Base-by-base conservation (phyloP, 2,329 filamentous ascomycete species). In the Aspergillus sp. region DNA sequence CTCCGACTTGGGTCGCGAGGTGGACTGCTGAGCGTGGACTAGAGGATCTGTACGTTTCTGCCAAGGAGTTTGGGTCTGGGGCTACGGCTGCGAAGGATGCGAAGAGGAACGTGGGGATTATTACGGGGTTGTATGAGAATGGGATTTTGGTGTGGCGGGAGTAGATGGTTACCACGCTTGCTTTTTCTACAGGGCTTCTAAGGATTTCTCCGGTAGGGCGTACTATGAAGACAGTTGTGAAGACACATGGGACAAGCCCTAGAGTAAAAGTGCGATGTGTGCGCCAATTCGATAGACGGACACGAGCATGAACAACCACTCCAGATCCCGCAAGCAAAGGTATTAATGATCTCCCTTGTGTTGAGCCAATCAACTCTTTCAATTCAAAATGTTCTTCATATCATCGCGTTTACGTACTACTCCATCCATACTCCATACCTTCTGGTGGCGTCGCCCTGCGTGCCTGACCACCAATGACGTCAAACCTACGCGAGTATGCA, bases 141-240 rank as follows among this genome's bases (percentile, higher is more conserved):
- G 65, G 65, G 7, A 56, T 61, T 8, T n/a, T 66, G 43, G 57
- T 67, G 15, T 67, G 65, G 65, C 61, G 19, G 13, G 60, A 62
- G 28, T 59, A 59, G 49, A 28, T 7, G 25, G 19, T 19, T 19
- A 19, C 19, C 19, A 19, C 19, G 19, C 19, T 19, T 19, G 19
- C 19, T 19, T 19, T 19, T 19, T 19, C 19, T 19, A 19, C 19
- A 19, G 19, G 19, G 19, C 19, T 19, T 19, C 19, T 19, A 19
- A 19, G 19, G 19, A 19, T 19, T 19, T 19, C 19, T 19, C 19
- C 19, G 19, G 19, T 19, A 19, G 19, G 19, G 19, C 1, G 19
- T 19, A 19, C 19, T 19, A 19, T 19, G 19, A 19, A 19, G 19
- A 19, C 19, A 19, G 19, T 19, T 19, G 19, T 28, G 25, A 28